phyloP scores from a whole-genome alignment of 495 filamentous ascomycete genomes.

The Trichoderma parareesei region DNA sequence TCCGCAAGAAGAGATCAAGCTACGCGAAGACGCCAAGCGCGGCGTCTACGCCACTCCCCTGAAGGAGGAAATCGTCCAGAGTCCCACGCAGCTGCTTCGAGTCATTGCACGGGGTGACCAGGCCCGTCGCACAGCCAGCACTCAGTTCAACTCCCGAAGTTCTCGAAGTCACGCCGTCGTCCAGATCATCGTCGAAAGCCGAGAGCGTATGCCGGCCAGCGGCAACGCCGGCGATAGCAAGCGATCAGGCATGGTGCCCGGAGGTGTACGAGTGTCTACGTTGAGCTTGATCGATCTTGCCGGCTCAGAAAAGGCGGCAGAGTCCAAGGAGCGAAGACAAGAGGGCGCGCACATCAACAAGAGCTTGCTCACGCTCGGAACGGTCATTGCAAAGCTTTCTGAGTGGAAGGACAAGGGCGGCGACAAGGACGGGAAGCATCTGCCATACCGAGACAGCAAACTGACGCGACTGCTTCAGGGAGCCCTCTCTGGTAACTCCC shows the following conservation, averaged over 20 bases:
- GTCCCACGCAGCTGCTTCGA: constrained; percentile 86
- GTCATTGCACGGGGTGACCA: constrained; percentile 94
- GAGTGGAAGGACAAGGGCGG: constrained; percentile 75
- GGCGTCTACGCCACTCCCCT: constrained; percentile 94
- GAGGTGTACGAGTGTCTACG: constrained; percentile 91
- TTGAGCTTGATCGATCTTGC: constrained; percentile 93
- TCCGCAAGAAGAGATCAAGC: constrained; percentile 81
- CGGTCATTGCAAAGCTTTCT: constrained; percentile 79
- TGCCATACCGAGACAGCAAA: constrained; percentile 96
- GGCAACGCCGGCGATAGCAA: constrained; percentile 49
- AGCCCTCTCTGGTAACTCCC: constrained; percentile 84
- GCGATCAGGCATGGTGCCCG: constrained; percentile 68
- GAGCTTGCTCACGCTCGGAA: constrained; percentile 88
- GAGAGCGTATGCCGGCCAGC: constrained; percentile 65
- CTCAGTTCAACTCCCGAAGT: constrained; percentile 91
- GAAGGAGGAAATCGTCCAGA: constrained; percentile 98
- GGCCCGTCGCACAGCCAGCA: constrained; percentile 80
- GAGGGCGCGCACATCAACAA: constrained; percentile 99
- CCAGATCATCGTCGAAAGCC: constrained; percentile 95
- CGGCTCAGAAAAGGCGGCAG: constrained; percentile 90
- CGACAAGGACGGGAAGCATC: constrained; percentile 78
- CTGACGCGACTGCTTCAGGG: constrained; percentile 88
- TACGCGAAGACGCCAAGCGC: constrained; percentile 90
- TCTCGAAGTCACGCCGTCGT: constrained; percentile 97
- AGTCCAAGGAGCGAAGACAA: constrained; percentile 86